phyloP scores from a whole-genome alignment of 208 protist species.

The Angomonas ambiguus region DNA sequence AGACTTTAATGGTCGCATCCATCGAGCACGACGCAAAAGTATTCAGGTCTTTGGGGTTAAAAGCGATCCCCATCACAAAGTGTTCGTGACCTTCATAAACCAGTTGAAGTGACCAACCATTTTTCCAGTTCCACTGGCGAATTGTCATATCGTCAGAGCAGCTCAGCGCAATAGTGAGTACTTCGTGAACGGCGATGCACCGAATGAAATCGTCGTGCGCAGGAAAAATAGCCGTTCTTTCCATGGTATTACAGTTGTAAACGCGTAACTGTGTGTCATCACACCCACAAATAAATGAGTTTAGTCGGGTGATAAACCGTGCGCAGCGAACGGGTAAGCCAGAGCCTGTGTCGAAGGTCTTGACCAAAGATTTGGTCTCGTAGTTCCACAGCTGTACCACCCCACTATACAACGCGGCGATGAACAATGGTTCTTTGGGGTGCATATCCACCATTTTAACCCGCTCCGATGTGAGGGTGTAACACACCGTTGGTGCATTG shows the following conservation, averaged over 20 bases:
- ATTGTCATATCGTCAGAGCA: constrained; percentile 98
- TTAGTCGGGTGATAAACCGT: constrained; percentile 96
- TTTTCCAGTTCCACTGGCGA: constrained; percentile 98
- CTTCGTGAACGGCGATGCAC: constrained; percentile 97
- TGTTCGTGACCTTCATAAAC: constrained; percentile 97
- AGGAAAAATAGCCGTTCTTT: constrained; percentile 96
- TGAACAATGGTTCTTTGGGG: constrained; percentile 96
- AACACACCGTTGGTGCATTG: constrained; percentile 6
- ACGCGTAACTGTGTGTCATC: constrained; percentile 95
- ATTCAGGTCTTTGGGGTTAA: constrained; percentile 98
- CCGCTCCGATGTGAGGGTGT: constrained; percentile 91
- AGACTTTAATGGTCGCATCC: constrained; percentile 97
- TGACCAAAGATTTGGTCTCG: constrained; percentile 93
- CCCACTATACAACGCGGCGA: constrained; percentile 93
- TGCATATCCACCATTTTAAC: constrained; percentile 99
- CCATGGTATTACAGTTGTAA: constrained; percentile 99
- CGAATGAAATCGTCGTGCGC: constrained; percentile 97
- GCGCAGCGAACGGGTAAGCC: constrained; percentile 92
- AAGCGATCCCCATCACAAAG: constrained; percentile 97
- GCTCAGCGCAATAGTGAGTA: constrained; percentile 92
- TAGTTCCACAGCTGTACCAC: constrained; percentile 97
- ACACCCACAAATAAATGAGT: constrained; percentile 95
- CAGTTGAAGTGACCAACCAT: constrained; percentile 89
- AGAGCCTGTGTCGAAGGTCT: constrained; percentile 95
- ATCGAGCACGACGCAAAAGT: constrained; percentile 98